Conservation (phyloP, 495 filamentous ascomycete genomes). For the Daldinia grandis region DNA sequence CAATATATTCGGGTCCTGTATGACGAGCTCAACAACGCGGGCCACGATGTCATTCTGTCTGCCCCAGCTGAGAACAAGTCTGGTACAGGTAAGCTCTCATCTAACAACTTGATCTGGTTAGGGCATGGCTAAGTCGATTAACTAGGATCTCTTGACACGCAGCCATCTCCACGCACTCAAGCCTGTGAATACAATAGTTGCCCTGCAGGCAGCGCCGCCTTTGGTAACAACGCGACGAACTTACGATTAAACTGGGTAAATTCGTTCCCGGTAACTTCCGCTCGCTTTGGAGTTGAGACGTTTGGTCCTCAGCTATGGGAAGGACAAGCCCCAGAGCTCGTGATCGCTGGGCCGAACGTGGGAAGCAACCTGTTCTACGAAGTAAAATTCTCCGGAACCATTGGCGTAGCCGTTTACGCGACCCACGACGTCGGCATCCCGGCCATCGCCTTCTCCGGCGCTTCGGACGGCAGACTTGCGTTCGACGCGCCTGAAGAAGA, state of each 20-base stretch:
- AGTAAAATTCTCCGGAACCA: conserved; percentile 68
- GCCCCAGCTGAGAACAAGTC: conserved; percentile 72
- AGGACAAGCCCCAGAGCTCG: conserved; percentile 61
- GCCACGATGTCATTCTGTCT: conserved; percentile 68
- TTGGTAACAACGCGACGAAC: conserved; percentile 63
- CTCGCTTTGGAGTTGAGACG: conserved; percentile 68
- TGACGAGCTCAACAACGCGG: conserved; percentile 58
- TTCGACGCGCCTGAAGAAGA: conserved; percentile 60
- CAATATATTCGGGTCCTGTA: conserved; percentile 67
- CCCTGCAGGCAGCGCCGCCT: conserved; percentile 60
- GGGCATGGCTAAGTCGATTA: not conserved
- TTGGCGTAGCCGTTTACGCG: conserved; percentile 67
- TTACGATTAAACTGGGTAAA: conserved; percentile 74
- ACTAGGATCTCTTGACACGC: conserved; percentile 61
- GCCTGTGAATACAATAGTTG: conserved; percentile 69
- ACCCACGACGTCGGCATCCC: conserved; percentile 63
- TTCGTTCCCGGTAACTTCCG: conserved; percentile 70
- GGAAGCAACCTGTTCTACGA: conserved; percentile 64
- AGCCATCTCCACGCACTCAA: conserved; percentile 53
- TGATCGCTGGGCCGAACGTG: conserved; percentile 71
- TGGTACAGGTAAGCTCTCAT: conserved; percentile 58
- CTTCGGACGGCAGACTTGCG: conserved; percentile 56
- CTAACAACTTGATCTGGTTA: not conserved
- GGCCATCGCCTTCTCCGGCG: conserved; percentile 70
- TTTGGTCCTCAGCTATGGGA: conserved; percentile 61